A percentile compares a stretch with the other conserved stretches of the same genome.
phyloP scores from a whole-genome alignment of 2,329 filamentous ascomycete species.

The Fusarium pseudonygamai region DNA sequence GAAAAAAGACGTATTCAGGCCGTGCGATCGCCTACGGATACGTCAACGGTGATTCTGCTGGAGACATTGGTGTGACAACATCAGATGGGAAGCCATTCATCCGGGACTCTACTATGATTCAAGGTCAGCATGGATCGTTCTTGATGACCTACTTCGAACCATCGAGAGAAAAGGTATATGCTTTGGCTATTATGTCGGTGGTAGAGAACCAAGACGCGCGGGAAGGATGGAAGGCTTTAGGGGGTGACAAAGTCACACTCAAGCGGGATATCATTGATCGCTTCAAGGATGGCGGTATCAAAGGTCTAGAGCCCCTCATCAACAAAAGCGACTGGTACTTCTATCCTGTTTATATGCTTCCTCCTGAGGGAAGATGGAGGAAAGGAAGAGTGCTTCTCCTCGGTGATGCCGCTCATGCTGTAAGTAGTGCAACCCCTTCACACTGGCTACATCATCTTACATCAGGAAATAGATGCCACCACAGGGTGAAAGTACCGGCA shows the following conservation, averaged over 20 bases:
- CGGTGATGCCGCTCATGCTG: neutral
- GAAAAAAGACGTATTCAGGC: neutral
- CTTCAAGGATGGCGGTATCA: fast-evolving
- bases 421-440: fast-evolving
- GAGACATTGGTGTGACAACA: fast-evolving
- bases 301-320: fast-evolving
- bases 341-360: neutral
- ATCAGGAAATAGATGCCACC: neutral
- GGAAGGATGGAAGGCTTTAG: neutral
- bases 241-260: neutral
- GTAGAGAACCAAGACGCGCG: neutral
- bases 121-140: neutral
- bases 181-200: neutral
- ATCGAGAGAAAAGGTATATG: fast-evolving
- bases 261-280: fast-evolving
- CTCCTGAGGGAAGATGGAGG: neutral
- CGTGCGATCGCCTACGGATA: neutral
- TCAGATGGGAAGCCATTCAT: fast-evolving
- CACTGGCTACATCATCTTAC: fast-evolving
- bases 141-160: neutral
- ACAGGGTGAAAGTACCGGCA: neutral
- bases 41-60: neutral
- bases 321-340: neutral
- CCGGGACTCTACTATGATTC: fast-evolving
- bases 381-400: neutral